Evolutionary conservation across 352 stramenopile species (phyloP).

Genomic region (Thalassiosira ordinaria): DNA sequence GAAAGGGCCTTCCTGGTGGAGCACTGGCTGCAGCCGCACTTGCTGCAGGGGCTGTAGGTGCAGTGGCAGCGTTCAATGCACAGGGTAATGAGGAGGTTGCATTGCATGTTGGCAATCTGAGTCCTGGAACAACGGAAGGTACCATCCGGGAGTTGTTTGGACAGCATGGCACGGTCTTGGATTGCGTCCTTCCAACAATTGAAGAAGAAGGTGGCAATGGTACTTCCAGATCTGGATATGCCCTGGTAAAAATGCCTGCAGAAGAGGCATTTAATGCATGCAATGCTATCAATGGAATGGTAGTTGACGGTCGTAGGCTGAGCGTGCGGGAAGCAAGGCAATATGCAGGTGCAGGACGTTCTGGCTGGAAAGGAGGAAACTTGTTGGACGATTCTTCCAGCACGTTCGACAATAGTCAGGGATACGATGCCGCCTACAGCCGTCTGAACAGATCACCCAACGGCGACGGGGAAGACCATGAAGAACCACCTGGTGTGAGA

Average conservation of each 20-base stretch:
- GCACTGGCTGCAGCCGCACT: not conserved
- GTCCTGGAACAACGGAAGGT: constrained; percentile 25
- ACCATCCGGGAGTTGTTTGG: constrained; percentile 20
- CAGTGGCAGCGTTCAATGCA: not conserved
- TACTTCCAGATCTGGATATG: constrained; percentile 18
- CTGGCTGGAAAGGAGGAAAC: too few relatives aligned
- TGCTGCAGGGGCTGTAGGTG: not conserved
- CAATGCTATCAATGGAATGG: not conserved
- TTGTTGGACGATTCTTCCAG: constrained; percentile 10
- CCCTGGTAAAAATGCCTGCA: constrained; percentile 36
- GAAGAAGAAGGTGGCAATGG: constrained; percentile 8
- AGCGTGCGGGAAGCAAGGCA: not conserved
- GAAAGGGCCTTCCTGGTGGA: not conserved
- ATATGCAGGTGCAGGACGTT: too few relatives aligned
- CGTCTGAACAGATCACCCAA: too few relatives aligned
- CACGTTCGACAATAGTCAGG: not conserved
- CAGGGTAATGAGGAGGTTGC: not conserved
- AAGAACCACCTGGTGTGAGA: not conserved
- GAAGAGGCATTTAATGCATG: not conserved
- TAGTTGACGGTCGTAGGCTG: not conserved
- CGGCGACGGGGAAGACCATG: too few relatives aligned
- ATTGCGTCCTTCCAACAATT: constrained; percentile 37
- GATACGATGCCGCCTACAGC: too few relatives aligned
- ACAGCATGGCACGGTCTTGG: constrained; percentile 35
- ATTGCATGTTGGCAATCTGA: constrained; percentile 52